A percentile compares a stretch with the other conserved stretches of the same genome.
These are phyloP conservation scores for Andrographis paniculata DNA, from an alignment of 305 asterid genomes.

Conservation along the genomic window DNA sequence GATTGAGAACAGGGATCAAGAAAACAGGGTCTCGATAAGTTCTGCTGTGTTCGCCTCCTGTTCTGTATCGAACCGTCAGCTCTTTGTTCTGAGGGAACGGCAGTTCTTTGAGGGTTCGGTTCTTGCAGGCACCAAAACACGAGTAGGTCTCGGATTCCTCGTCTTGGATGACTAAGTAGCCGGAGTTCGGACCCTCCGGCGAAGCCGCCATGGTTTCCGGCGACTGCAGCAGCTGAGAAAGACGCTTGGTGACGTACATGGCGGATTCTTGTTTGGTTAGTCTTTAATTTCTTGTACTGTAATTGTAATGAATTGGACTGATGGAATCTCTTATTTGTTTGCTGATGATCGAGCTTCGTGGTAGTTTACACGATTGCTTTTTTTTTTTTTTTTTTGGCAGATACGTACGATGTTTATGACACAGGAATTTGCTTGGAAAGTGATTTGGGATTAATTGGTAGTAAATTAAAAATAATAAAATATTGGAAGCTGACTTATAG, in stretches of 20 bases:
- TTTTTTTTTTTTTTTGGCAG: too few species aligned
- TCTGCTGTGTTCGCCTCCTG: not conserved
- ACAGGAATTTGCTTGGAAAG: too few species aligned
- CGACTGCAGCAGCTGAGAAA: constrained; percentile 31
- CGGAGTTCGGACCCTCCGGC: constrained; percentile 60
- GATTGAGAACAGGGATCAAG: constrained; percentile 49
- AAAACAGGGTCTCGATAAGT: constrained; percentile 19
- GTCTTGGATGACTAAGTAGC: constrained; percentile 56
- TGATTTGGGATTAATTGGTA: too few species aligned
- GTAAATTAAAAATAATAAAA: too few species aligned
- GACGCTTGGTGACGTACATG: constrained; percentile 56
- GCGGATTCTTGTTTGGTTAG: not conserved
- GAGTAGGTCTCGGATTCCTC: constrained; percentile 44
- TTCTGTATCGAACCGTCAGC: constrained; percentile 19
- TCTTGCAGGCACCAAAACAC: constrained; percentile 53
- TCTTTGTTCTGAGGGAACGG: constrained; percentile 74
- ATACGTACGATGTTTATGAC: too few species aligned
- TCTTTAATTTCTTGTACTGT: not conserved
- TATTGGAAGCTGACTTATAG: too few species aligned
- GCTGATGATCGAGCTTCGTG: too few species aligned
- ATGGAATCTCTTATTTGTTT: too few species aligned
- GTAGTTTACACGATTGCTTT: too few species aligned
- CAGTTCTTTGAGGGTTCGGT: constrained; percentile 17
- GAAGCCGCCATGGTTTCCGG: constrained; percentile 27
- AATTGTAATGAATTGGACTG: not conserved